Evolutionary conservation across 805 yeast genomes (phyloP), one percentile per base, ranked within the genome.

Genomic region (Candida qinlingensis): DNA sequence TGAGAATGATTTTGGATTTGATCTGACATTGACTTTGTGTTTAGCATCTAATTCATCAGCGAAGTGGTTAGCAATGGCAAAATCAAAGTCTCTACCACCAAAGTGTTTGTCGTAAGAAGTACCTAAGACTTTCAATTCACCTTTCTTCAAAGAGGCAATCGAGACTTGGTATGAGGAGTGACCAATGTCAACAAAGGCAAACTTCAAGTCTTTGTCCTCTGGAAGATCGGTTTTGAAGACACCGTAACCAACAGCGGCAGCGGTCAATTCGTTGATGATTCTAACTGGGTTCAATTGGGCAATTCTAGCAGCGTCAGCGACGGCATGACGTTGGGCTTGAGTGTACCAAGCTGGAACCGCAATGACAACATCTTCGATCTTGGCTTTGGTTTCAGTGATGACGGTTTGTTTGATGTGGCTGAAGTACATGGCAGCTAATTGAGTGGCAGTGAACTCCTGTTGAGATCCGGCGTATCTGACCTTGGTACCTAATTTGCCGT

Each of bases 171-270:
- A 92, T 44, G 96, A 81, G 40, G 98, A 89, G 77, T 94, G 96
- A 61, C 99, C 99, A 70, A 95, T 87, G 71, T 94, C 99, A 52
- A 94, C 83, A 63, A 94, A 87, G 44, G 96, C 97, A 60, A 94
- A 86, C 64, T 80, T 85, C 75, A 86, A 84, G 65, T 91, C 85
- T 70, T 85, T 86, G 62, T 88, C 96, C 71, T 90, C 98, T 63
- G 98, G 97, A 63, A 94, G 79, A 66, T 92, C 97, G 57, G 87
- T 80, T 81, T 94, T 91, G 85, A 94, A 94, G 53, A 94, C 97
- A 77, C 99, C 99, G 76, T 94, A 95, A 61, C 97, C 95, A 57
- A 94, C 96, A 63, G 97, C 98, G 53, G 99, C 99, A 53, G 99
- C 98, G 50, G 98, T 91, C 58, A 87, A 85, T 70, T 94, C 99